phyloP scores from a whole-genome alignment of 257 asterid genomes.

The Solanum clarkiae region DNA sequence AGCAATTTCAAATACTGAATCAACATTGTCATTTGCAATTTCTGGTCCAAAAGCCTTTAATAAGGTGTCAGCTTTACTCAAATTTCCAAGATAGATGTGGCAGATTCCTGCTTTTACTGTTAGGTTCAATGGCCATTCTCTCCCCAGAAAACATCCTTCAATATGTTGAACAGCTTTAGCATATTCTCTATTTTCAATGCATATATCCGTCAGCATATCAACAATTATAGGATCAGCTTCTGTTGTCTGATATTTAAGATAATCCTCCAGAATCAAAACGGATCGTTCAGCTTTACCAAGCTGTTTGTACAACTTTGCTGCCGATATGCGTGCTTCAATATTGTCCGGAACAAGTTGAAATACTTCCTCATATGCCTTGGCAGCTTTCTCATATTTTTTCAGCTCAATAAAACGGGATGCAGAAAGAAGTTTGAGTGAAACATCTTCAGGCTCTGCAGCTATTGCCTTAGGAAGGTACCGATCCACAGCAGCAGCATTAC shows the following conservation, averaged over 20 bases:
- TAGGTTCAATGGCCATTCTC: background rate
- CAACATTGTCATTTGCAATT: background rate
- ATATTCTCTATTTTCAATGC: background rate
- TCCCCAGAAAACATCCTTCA: background rate
- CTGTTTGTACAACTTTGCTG: background rate
- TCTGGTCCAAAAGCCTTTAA: background rate
- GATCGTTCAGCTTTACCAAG: background rate
- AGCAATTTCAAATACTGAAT: background rate
- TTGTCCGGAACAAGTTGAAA: background rate
- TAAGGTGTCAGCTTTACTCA: background rate
- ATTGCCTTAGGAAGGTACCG: background rate
- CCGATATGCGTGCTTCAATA: background rate
- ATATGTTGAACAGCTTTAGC: slow-evolving; percentile 3
- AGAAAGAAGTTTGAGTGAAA: background rate
- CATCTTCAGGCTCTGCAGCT: slow-evolving; percentile 1
- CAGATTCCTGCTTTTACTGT: slow-evolving; percentile 7
- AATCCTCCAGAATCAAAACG: background rate
- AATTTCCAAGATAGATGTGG: background rate
- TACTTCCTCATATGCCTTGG: background rate
- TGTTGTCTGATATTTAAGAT: background rate
- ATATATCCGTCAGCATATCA: background rate
- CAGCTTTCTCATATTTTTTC: background rate
- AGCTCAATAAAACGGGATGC: background rate
- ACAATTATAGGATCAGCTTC: background rate
- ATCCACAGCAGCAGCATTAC: background rate